Base-by-base conservation (phyloP, 345 rosid species). In the Arabis alpina region DNA sequence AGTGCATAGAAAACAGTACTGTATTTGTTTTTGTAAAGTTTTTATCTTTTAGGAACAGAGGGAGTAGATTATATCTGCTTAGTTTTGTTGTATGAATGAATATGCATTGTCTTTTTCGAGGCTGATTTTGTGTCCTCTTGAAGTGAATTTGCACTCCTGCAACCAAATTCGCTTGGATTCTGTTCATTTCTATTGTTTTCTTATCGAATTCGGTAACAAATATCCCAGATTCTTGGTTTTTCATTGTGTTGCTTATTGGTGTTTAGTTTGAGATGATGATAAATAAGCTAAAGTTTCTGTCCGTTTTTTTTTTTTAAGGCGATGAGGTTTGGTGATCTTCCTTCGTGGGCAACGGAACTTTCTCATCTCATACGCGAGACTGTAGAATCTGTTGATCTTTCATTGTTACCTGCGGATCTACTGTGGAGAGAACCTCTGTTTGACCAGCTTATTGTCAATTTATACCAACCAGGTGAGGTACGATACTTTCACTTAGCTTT, bases 291-390 rank as follows among this genome's bases (percentile, higher is more conserved):
- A 73, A 57, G 54, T 37, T 65, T 50, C 19, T 57, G 54, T 30
- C 34, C 28, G n/a, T n/a, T n/a, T n/a, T n/a, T 42, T 24, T 32
- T 56, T 4, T 1, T 2, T 2, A 76, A 93, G 98, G 96, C 91
- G 34, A 93, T 93, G 98, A 90, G 91, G 64, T 91, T 93, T 72
- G 96, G 97, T 34, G 80, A 87, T 84, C 90, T 93, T 32, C 98
- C 98, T 3, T 66, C 70, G 5, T 93, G 94, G 97, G 94, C 91
- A 56, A 74, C 45, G 37, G 71, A 85, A 37, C 81, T 90, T 40
- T 80, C 88, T 48, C 41, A 68, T 65, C 80, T 87, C 54, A 80
- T 93, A 45, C 87, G 60, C 2, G 82, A 87, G 51, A 76, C 64
- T 2, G 78, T 88, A 8, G 85, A 76, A 25, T 67, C 74, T 36